These are phyloP conservation scores for Aspergillus nidulans DNA, from an alignment of 495 filamentous ascomycete species.

Conservation along the genomic window DNA sequence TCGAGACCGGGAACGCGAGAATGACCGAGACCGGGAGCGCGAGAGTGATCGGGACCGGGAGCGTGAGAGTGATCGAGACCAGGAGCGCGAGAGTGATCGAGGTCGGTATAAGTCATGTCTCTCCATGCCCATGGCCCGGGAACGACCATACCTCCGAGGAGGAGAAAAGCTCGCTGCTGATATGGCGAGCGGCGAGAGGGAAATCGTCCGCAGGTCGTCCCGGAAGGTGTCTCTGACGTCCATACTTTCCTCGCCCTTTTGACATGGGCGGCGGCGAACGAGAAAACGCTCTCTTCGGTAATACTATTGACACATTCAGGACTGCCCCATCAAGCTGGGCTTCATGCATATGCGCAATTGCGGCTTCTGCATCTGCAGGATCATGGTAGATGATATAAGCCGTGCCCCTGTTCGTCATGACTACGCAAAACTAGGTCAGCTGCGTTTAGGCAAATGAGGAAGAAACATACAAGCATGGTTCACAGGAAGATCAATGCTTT, in stretches of 20 bases:
- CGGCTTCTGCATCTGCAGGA: constrained; percentile 75
- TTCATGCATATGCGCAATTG: constrained; percentile 98
- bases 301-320: constrained; percentile 89
- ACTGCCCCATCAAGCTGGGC: constrained; percentile 85
- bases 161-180: constrained; percentile 29
- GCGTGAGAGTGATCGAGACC: constrained; percentile 41
- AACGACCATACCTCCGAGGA: constrained; percentile 34
- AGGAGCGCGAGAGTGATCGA: constrained; percentile 41
- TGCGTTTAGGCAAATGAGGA: not conserved
- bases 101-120: constrained; percentile 50
- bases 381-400: constrained; percentile 86
- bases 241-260: constrained; percentile 24
- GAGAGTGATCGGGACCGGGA: constrained; percentile 44
- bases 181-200: constrained; percentile 25
- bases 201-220: constrained; percentile 25
- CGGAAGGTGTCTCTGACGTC: constrained; percentile 32
- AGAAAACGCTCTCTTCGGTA: constrained; percentile 68
- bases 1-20: constrained; percentile 37
- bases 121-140: constrained; percentile 33
- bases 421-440: constrained; percentile 39
- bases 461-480: constrained; percentile 70
- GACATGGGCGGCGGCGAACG: constrained; percentile 43
- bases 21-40: constrained; percentile 43
- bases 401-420: constrained; percentile 85
- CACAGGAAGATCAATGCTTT: constrained; percentile 81